phyloP scores from a whole-genome alignment of 2,329 filamentous ascomycete genomes.

The Curvularia spicifera region DNA sequence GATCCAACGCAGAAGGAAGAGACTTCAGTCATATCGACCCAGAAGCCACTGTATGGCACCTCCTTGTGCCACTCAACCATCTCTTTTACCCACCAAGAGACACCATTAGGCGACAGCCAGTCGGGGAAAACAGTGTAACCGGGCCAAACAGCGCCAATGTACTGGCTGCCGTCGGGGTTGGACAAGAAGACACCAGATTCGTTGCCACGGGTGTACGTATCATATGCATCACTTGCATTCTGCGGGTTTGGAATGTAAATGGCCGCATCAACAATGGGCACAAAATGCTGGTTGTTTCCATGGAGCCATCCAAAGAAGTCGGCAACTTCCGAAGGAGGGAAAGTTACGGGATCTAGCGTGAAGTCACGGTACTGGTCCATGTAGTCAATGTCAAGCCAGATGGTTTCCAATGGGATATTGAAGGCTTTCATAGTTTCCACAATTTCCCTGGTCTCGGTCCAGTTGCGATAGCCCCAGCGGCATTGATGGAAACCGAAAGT shows the following conservation, averaged over 20 bases:
- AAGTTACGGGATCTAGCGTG: constrained; percentile 61
- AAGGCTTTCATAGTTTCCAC: constrained; percentile 61
- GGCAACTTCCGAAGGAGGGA: constrained; percentile 57
- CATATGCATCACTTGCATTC: constrained; percentile 67
- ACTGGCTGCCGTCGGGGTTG: constrained; percentile 62
- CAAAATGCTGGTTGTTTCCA: constrained; percentile 62
- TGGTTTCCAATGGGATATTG: constrained; percentile 60
- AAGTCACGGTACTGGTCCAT: constrained; percentile 62
- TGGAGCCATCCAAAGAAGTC: constrained; percentile 62
- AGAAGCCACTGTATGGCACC: constrained; percentile 60
- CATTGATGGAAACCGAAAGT: constrained; percentile 84
- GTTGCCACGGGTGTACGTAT: constrained; percentile 59
- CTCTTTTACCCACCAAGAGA: constrained; percentile 65
- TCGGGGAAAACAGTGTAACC: constrained; percentile 68
- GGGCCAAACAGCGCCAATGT: constrained; percentile 64
- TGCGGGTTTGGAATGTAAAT: constrained; percentile 75
- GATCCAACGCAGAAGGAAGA: constrained; percentile 73
- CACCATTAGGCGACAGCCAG: constrained; percentile 65
- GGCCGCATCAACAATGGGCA: constrained; percentile 67
- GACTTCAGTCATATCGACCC: constrained; percentile 69
- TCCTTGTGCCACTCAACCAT: constrained; percentile 61
- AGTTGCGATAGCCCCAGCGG: constrained; percentile 80
- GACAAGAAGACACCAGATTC: constrained; percentile 58
- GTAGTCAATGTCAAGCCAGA: constrained; percentile 56
- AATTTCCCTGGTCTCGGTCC: constrained; percentile 67